Evolutionary conservation across 108 stramenopile genomes (phyloP), one percentile per base, ranked within the genome.

Genomic region (Pinguiococcus pyrenoidosus): DNA sequence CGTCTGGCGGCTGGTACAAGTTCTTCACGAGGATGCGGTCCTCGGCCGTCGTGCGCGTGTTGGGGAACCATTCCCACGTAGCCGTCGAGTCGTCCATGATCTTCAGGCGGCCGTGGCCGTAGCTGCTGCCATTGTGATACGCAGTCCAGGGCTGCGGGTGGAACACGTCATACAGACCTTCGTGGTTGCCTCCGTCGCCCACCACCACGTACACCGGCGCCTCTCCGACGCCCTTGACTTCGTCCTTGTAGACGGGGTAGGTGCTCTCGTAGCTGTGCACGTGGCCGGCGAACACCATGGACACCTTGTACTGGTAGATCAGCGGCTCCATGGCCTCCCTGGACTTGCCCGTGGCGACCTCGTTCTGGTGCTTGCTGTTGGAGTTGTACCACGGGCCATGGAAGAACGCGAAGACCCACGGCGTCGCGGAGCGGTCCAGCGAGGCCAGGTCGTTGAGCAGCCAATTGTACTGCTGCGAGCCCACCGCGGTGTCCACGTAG

Each of bases 151-250:
- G 75, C 40, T 59, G 60, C 74, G 69, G 28, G 41, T 72, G 82
- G n/a, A 13, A 3, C 24, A 9, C 2, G 23, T 5, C 4, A 10
- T 24, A 30, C 14, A 54, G 69, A 23, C 74, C 85, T 50, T 83
- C 73, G 6, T 86, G 69, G 40, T 75, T 78, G 21, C 91, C 95
- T 30, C 88, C 91, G 23, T 87, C 89, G 38, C 95, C 95, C 29
- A 90, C 70, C 33, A 82, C 77, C 33, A 96, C 70, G 45, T 93
- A 80, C 13, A 44, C 32, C 4, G 62, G 54, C 0, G 29, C 73
- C 13, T n/a, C n/a, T 0, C 36, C 73, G 18, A 22, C 62, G 21
- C 34, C 23, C 26, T 42, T 8, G 12, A 18, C 26, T 16, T 32
- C 13, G 34, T 54, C 29, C 21, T 53, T 18, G 29, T 32, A 62